Evolutionary conservation across 805 yeast species (phyloP).

Genomic region (Jamesozyma jinghongensis): DNA sequence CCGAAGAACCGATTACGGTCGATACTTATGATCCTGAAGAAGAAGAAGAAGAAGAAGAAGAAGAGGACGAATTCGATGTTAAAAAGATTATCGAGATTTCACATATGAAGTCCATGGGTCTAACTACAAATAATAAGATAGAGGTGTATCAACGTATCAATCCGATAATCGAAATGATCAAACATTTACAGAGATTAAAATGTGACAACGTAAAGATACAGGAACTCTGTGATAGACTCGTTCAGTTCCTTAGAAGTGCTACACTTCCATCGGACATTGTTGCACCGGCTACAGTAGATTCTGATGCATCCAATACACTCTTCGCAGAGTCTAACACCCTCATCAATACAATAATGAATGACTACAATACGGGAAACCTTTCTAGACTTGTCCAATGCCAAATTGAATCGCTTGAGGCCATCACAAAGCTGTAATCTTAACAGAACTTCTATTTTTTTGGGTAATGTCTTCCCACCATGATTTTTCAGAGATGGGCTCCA

Average conservation of each 20-base stretch:
- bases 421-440: neutral
- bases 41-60: neutral
- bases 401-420: neutral
- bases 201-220: slow-evolving; percentile 2
- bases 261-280: neutral
- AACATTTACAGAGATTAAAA: slow-evolving; percentile 5
- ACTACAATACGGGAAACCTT: neutral
- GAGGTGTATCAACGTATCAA: slow-evolving; percentile 4
- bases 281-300: neutral
- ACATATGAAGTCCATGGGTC: slow-evolving; percentile 8
- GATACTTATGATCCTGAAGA: neutral
- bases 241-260: neutral
- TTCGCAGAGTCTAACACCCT: neutral
- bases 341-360: neutral
- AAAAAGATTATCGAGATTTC: slow-evolving; percentile 3
- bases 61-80: slow-evolving; percentile 4
- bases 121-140: slow-evolving; percentile 2
- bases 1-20: too few species aligned
- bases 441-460: too few species aligned
- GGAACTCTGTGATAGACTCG: slow-evolving; percentile 3
- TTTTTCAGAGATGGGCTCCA: too few species aligned
- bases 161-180: slow-evolving; percentile 3
- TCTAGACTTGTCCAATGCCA: neutral
- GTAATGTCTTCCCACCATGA: too few species aligned
- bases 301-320: neutral